Percentiles rank a stretch among this genome's conserved stretches.
Evolutionary conservation across 768 basidiomycete species (phyloP).

Genomic region (Mycena leptocephala): DNA sequence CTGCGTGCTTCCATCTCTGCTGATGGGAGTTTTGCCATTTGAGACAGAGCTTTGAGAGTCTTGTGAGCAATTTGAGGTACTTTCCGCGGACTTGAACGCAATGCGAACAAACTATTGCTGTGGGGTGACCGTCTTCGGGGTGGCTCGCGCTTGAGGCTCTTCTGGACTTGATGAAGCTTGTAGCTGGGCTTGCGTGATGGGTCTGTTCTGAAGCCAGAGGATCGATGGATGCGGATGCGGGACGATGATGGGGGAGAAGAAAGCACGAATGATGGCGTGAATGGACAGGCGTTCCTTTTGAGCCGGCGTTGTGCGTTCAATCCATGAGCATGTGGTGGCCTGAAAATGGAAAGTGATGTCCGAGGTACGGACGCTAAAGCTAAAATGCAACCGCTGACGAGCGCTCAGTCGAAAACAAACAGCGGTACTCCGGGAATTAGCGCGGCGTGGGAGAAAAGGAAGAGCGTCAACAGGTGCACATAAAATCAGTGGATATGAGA

Average conservation of each 20-base stretch:
- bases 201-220: neutral
- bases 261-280: neutral
- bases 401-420: neutral
- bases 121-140: no score
- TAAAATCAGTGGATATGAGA: no score
- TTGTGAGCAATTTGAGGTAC: neutral
- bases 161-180: neutral
- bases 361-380: no score
- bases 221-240: neutral
- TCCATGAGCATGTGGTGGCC: neutral
- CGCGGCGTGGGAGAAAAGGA: neutral
- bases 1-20: no score
- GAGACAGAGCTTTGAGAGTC: no score
- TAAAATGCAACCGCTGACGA: neutral
- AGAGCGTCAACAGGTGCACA: no score
- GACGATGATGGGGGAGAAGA: neutral
- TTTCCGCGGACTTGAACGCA: neutral
- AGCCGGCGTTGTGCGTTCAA: neutral
- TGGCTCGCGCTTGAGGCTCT: neutral
- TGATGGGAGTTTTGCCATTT: no score
- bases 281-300: neutral
- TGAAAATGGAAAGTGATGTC: no score
- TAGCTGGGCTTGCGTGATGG: no score
- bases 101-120: neutral
- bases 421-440: no score